Evolutionary conservation across 106 monocot species (phyloP).

Genomic region (Acorus calamus): DNA sequence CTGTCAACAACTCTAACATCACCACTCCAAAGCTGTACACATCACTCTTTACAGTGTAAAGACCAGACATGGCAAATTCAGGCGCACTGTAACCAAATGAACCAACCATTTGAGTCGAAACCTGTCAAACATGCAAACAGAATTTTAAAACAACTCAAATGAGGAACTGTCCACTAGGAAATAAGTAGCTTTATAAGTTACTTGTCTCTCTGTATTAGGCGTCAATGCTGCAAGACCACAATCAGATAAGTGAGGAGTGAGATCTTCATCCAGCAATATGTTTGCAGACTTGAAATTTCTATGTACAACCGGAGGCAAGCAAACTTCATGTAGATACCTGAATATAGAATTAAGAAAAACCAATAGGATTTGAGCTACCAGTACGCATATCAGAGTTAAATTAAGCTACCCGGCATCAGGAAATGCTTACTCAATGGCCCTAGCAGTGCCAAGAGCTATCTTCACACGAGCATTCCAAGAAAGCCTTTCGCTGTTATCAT

Average conservation of each 20-base stretch:
- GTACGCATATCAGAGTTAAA: background rate
- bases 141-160: background rate
- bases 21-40: conserved; percentile 93
- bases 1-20: conserved; percentile 85
- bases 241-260: conserved; percentile 71
- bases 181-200: conserved; percentile 5
- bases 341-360: background rate
- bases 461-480: conserved; percentile 76
- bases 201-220: conserved; percentile 67
- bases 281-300: conserved; percentile 66
- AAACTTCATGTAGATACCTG: conserved; percentile 87
- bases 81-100: conserved; percentile 97
- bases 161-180: background rate
- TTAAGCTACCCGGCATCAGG: background rate
- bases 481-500: conserved; percentile 40
- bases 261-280: conserved; percentile 65
- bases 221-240: conserved; percentile 61
- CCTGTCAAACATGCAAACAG: conserved; percentile 12
- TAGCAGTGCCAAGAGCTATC: conserved; percentile 74
- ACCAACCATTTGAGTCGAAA: conserved; percentile 62
- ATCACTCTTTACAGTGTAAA: conserved; percentile 87
- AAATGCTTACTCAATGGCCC: conserved; percentile 74
- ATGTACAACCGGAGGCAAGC: conserved; percentile 59
- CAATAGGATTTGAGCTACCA: background rate
- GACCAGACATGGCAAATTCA: conserved; percentile 84